Evolutionary conservation across 495 filamentous ascomycete genomes (phyloP).

Genomic region (Daldinia concentrica): DNA sequence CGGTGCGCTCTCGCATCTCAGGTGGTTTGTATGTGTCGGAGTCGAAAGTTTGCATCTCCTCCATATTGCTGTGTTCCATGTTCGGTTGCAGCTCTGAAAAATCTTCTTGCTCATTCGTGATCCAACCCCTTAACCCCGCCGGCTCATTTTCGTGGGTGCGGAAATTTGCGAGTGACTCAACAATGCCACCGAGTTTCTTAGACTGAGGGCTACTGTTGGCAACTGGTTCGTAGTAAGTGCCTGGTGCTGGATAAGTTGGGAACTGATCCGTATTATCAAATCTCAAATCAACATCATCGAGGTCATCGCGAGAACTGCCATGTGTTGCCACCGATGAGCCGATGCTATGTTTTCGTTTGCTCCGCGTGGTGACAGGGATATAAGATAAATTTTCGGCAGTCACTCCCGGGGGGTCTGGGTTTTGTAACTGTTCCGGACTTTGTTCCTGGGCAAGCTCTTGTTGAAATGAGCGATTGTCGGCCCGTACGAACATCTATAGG

Average conservation of each 20-base stretch:
- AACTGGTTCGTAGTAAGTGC: conserved; percentile 30
- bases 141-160: conserved; percentile 1
- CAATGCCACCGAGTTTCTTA: conserved; percentile 14
- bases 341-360: conserved; percentile 39
- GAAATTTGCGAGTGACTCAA: conserved; percentile 25
- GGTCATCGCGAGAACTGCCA: conserved; percentile 39
- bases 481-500: conserved; percentile 50
- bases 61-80: background rate
- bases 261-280: conserved; percentile 41
- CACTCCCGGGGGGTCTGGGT: conserved; percentile 10
- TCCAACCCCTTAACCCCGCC: background rate
- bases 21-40: conserved; percentile 29
- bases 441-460: conserved; percentile 52
- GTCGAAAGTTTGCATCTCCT: conserved; percentile 17
- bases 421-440: conserved; percentile 16
- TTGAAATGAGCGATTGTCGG: conserved; percentile 57
- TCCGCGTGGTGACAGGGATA: background rate
- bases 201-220: conserved; percentile 16
- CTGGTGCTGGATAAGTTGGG: conserved; percentile 36
- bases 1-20: conserved; percentile 53
- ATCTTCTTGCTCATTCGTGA: background rate
- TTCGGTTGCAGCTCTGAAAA: too few relatives aligned
- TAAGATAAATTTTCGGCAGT: conserved; percentile 30
- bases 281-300: conserved; percentile 33
- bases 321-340: conserved; percentile 43